phyloP scores from a whole-genome alignment of 192 early-diverging fungal genomes.

The Backusella parvicylindrica region DNA sequence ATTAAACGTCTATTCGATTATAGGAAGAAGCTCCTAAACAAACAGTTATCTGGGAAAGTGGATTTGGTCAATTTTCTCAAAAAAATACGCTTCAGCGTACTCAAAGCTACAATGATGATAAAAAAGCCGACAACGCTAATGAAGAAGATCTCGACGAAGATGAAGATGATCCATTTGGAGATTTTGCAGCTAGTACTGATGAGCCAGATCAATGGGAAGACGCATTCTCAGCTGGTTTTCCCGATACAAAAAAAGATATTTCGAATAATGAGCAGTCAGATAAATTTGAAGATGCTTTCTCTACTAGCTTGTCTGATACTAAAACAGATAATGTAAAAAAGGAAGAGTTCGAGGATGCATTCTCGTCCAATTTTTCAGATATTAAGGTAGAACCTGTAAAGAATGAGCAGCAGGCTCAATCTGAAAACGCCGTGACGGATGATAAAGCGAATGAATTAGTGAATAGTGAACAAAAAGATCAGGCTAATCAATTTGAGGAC shows the following conservation, averaged over 20 bases:
- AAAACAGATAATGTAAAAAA: background rate
- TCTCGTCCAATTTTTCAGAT: constrained; percentile 1
- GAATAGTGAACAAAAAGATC: background rate
- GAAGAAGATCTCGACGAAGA: background rate
- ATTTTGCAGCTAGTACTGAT: background rate
- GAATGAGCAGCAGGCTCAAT: background rate
- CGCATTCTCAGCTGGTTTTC: background rate
- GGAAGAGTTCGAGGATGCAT: background rate
- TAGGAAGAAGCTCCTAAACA: background rate
- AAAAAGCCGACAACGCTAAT: background rate
- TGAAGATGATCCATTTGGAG: constrained; percentile 12
- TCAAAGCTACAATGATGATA: background rate
- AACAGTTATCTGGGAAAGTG: background rate
- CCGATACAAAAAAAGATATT: background rate
- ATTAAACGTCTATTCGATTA: background rate
- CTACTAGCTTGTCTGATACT: background rate
- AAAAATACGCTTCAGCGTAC: background rate
- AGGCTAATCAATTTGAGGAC: background rate
- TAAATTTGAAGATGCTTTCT: constrained; percentile 4
- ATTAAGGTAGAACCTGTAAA: background rate
- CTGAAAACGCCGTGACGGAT: too few relatives aligned
- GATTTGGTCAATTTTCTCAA: background rate
- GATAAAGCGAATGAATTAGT: background rate
- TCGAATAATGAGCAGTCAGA: background rate
- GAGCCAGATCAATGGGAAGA: constrained; percentile 4